phyloP scores from a whole-genome alignment of 257 asterid species.

The Mentha longifolia region DNA sequence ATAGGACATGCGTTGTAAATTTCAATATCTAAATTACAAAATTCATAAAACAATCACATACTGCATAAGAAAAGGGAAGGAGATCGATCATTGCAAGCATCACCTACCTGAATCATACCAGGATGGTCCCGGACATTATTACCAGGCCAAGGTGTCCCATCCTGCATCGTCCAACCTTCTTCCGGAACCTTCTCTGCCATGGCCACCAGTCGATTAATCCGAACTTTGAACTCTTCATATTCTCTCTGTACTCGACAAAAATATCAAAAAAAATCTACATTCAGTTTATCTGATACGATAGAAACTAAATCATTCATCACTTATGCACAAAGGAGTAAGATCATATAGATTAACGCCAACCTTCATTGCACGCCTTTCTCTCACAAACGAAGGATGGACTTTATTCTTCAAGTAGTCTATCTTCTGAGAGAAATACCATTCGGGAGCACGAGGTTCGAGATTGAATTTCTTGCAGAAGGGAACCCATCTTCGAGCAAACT shows the following conservation, averaged over 20 bases:
- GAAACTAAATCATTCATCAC: not conserved
- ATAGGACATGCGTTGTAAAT: not conserved
- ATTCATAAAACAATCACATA: not conserved
- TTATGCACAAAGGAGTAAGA: not conserved
- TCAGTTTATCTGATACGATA: conserved; percentile 3
- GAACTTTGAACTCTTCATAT: conserved; percentile 89
- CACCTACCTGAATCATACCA: conserved; percentile 93
- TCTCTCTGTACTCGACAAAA: conserved; percentile 62
- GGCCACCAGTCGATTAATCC: conserved; percentile 73
- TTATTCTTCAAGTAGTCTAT: conserved; percentile 22
- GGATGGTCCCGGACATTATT: conserved; percentile 93
- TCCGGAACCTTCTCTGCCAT: conserved; percentile 87
- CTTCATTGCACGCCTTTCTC: conserved; percentile 28
- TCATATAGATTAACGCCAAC: not conserved
- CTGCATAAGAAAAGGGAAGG: conserved; percentile 8
- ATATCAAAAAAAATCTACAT: not conserved
- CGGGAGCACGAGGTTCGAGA: conserved; percentile 19
- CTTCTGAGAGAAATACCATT: conserved; percentile 28
- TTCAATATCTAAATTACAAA: not conserved
- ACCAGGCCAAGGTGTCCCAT: conserved; percentile 97
- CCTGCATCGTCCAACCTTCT: conserved; percentile 98
- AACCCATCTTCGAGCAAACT: conserved; percentile 22
- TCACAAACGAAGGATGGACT: conserved; percentile 21
- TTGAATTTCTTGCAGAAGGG: conserved; percentile 23
- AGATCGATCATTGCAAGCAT: not conserved